Percentiles rank a stretch among this genome's conserved stretches.
Evolutionary conservation across 2,329 filamentous ascomycete species (phyloP).

Genomic region (Curvularia verruculosa): DNA sequence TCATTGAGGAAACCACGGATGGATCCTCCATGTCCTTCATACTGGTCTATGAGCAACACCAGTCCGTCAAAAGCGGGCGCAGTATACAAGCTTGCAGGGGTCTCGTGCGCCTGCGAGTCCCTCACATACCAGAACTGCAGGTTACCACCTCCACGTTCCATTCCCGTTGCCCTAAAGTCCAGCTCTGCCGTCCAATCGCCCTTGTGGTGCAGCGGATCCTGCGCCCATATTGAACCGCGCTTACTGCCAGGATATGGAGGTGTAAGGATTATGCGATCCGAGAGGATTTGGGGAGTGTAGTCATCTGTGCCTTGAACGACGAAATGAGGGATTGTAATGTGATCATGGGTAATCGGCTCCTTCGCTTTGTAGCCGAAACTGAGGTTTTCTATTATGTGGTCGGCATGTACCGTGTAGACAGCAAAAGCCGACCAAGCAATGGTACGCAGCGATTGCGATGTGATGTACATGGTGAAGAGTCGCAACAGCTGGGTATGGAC

Average conservation of each 20-base stretch:
- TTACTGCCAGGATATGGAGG: slow-evolving; percentile 85
- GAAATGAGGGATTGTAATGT: slow-evolving; percentile 63
- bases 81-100: slow-evolving; percentile 81
- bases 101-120: slow-evolving; percentile 68
- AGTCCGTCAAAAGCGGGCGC: slow-evolving; percentile 88
- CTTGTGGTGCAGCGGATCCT: slow-evolving; percentile 63
- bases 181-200: slow-evolving; percentile 82
- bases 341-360: slow-evolving; percentile 69
- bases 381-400: slow-evolving; percentile 72
- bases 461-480: slow-evolving; percentile 41
- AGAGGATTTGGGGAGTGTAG: slow-evolving; percentile 68
- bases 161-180: slow-evolving; percentile 85
- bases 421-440: slow-evolving; percentile 52
- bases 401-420: slow-evolving; percentile 62
- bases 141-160: slow-evolving; percentile 85
- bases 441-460: slow-evolving; percentile 49
- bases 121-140: slow-evolving; percentile 91
- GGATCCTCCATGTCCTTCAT: slow-evolving; percentile 78
- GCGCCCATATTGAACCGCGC: slow-evolving; percentile 81
- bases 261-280: slow-evolving; percentile 90
- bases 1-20: slow-evolving; percentile 95
- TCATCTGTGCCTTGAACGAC: slow-evolving; percentile 58
- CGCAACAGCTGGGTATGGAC: slow-evolving; percentile 13
- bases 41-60: slow-evolving; percentile 82
- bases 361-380: slow-evolving; percentile 75